A percentile compares a stretch with the other conserved stretches of the same genome.
Evolutionary conservation across 2,329 filamentous ascomycete genomes (phyloP).

Genomic region (Akanthomyces dipterigenus): DNA sequence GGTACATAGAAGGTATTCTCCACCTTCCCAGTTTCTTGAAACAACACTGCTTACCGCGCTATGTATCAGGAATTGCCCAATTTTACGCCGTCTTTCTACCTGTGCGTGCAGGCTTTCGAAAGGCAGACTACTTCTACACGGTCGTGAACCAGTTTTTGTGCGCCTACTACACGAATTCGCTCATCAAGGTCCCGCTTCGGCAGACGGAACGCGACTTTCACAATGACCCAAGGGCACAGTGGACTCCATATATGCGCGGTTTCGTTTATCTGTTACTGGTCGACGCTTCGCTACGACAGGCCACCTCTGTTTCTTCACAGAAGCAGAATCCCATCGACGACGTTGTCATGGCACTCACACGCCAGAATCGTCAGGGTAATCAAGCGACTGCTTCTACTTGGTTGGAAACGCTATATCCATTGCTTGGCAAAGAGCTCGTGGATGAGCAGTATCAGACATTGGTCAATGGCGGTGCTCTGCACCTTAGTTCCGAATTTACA

Average conservation of each 20-base stretch:
- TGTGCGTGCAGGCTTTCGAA: too few relatives aligned
- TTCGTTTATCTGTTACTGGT: neutral
- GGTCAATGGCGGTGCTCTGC: neutral
- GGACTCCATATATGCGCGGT: neutral
- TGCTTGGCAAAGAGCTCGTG: neutral
- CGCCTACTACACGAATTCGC: neutral
- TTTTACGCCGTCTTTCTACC: too few relatives aligned
- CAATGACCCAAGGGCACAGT: neutral
- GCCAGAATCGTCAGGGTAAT: neutral
- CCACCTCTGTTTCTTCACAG: too few relatives aligned
- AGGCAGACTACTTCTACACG: too few relatives aligned
- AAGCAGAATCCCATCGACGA: neutral
- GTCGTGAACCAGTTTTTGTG: neutral
- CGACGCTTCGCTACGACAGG: neutral
- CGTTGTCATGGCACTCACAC: neutral
- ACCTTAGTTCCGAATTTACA: neutral
- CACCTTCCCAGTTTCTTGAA: too few relatives aligned
- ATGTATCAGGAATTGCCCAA: too few relatives aligned
- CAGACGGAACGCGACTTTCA: neutral
- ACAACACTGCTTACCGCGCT: too few relatives aligned
- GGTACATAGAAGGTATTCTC: too few relatives aligned
- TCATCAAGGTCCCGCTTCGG: neutral
- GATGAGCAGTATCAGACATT: neutral
- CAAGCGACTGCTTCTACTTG: neutral
- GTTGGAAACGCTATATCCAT: neutral